These are phyloP conservation scores for Rhizopogon sp. DNA, from an alignment of 768 basidiomycete species.

Conservation along the genomic window DNA sequence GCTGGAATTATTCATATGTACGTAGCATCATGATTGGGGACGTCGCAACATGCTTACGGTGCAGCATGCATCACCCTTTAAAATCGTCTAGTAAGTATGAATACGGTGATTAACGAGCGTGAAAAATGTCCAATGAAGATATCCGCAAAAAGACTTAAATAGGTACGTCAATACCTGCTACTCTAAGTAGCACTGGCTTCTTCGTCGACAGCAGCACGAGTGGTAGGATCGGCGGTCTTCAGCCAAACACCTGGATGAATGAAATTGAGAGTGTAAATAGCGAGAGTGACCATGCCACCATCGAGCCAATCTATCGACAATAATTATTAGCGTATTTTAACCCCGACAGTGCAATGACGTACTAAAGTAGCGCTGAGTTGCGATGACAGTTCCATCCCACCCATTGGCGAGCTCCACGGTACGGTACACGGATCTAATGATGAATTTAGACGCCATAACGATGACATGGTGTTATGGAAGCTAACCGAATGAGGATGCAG, in stretches of 20 bases:
- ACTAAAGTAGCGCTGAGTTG: slow-evolving; percentile 46
- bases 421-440: slow-evolving; percentile 8
- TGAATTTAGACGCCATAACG: neutral
- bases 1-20: too few species aligned
- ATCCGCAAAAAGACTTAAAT: too few species aligned
- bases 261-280: slow-evolving; percentile 41
- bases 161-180: too few species aligned
- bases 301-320: slow-evolving; percentile 42
- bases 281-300: slow-evolving; percentile 41
- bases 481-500: slow-evolving; percentile 43
- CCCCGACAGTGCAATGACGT: slow-evolving; percentile 8
- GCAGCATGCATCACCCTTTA: too few species aligned
- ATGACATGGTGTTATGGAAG: neutral
- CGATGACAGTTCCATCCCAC: slow-evolving; percentile 46
- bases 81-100: too few species aligned
- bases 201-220: neutral
- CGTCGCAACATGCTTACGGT: too few species aligned
- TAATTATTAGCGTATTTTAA: neutral
- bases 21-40: too few species aligned
- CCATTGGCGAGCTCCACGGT: slow-evolving; percentile 9
- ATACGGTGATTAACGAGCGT: too few species aligned
- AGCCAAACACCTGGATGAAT: slow-evolving; percentile 41
- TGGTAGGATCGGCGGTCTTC: too few species aligned
- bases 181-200: neutral
- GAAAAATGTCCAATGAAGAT: too few species aligned